Conservation (phyloP, 73 alveolate species). For the Symbiodinium natans region DNA sequence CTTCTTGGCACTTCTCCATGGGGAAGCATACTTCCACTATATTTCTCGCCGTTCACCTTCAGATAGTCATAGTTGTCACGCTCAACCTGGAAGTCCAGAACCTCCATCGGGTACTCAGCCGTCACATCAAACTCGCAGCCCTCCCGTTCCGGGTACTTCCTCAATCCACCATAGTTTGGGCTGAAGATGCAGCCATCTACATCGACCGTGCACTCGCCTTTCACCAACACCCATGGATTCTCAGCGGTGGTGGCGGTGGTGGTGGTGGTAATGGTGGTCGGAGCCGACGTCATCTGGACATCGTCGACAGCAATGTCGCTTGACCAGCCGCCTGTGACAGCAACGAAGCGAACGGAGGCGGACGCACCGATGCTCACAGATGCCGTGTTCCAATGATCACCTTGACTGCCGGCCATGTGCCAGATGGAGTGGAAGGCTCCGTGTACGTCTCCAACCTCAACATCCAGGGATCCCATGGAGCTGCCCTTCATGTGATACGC, state of each 20-base stretch:
- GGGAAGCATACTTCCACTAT: not conserved
- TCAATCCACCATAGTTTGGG: slow-evolving; percentile 8
- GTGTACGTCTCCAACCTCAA: no score
- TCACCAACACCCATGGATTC: slow-evolving; percentile 19
- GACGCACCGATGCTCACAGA: no score
- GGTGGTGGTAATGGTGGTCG: not conserved
- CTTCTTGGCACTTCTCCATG: slow-evolving; percentile 16
- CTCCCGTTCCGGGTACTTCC: not conserved
- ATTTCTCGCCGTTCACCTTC: slow-evolving; percentile 14
- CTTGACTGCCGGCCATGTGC: no score
- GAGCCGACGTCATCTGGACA: not conserved
- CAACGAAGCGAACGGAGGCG: no score
- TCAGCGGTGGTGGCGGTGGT: not conserved
- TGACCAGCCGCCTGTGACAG: no score
- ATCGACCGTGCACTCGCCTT: slow-evolving; percentile 44
- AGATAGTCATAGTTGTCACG: not conserved
- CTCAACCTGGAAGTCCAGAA: slow-evolving; percentile 66
- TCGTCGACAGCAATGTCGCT: no score
- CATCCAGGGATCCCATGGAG: no score
- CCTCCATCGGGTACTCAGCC: slow-evolving; percentile 14
- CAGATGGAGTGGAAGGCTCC: no score
- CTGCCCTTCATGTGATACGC: no score
- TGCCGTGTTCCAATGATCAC: no score
- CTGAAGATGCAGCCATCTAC: slow-evolving; percentile 56
- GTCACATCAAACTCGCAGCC: slow-evolving; percentile 4